phyloP scores from a whole-genome alignment of 2,329 filamentous ascomycete genomes.

The Dactylella cylindrospora region DNA sequence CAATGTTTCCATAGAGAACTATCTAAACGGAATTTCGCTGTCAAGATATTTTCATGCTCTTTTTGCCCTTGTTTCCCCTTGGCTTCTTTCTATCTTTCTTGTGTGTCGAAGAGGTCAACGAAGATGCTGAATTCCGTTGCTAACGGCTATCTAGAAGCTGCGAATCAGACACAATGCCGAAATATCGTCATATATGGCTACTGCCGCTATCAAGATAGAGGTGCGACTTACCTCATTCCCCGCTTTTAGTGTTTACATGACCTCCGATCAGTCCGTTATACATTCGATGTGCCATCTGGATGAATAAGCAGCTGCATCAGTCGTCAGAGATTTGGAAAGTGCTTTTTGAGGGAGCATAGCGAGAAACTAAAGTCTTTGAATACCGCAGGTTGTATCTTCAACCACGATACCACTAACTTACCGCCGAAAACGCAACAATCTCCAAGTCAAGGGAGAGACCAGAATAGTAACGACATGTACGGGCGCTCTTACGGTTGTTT shows the following conservation, averaged over 20 bases:
- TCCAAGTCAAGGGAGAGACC: slow-evolving; percentile 22
- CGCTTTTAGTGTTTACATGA: no score
- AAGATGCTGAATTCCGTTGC: slow-evolving; percentile 8
- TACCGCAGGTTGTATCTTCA: slow-evolving; percentile 72
- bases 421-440: slow-evolving; percentile 50
- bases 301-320: no score
- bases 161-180: slow-evolving; percentile 84
- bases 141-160: slow-evolving; percentile 38
- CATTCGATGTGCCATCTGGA: no score
- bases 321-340: no score
- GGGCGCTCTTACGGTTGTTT: slow-evolving; percentile 18
- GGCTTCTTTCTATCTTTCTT: not conserved
- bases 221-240: slow-evolving; percentile 51
- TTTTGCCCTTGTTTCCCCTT: not conserved
- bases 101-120: not conserved
- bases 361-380: no score
- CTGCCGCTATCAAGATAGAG: slow-evolving; percentile 87
- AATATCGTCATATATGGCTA: slow-evolving; percentile 93
- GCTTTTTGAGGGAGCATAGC: no score
- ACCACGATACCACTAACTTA: slow-evolving; percentile 63
- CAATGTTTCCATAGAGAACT: slow-evolving; percentile 2
- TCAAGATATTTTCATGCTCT: not conserved
- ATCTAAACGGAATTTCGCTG: not conserved
- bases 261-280: no score
- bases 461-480: slow-evolving; percentile 40